These are phyloP conservation scores for Cardamine occulta DNA, from an alignment of 345 rosid species.

Conservation along the genomic window DNA sequence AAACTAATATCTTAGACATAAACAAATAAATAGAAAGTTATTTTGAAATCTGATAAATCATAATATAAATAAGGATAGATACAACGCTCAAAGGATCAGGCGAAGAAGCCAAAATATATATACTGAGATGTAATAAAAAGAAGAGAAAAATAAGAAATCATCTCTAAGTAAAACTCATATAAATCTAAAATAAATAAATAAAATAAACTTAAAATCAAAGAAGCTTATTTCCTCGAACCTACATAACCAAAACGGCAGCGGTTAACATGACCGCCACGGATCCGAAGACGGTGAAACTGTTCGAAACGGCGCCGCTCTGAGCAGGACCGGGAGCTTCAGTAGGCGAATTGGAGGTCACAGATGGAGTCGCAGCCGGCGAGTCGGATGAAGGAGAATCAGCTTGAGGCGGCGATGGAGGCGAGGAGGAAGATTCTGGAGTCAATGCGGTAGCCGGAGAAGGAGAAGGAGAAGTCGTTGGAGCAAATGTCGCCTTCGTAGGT, in stretches of 20 bases:
- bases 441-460: slow-evolving; percentile 38
- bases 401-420: slow-evolving; percentile 43
- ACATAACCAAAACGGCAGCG: slow-evolving; percentile 47
- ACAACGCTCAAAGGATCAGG: background rate
- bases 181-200: slow-evolving; percentile 28
- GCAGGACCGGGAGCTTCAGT: slow-evolving; percentile 48
- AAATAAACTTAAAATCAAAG: background rate
- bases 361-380: slow-evolving; percentile 23
- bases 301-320: slow-evolving; percentile 40
- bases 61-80: slow-evolving; percentile 22
- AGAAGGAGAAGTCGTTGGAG: slow-evolving; percentile 31
- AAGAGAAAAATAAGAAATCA: background rate
- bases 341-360: slow-evolving; percentile 36
- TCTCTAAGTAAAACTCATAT: slow-evolving; percentile 14
- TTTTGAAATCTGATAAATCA: slow-evolving; percentile 10
- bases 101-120: slow-evolving; percentile 5
- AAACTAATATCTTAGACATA: background rate
- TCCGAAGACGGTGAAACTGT: slow-evolving; percentile 37
- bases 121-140: background rate
- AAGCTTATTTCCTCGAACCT: background rate
- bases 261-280: slow-evolving; percentile 40
- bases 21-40: background rate
- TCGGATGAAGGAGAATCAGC: slow-evolving; percentile 33
- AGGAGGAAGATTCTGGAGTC: slow-evolving; percentile 34
- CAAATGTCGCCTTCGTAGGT: slow-evolving; percentile 14